These are phyloP conservation scores for Austropuccinia psidii DNA, from an alignment of 1,284 basidiomycete genomes.

Conservation along the genomic window DNA sequence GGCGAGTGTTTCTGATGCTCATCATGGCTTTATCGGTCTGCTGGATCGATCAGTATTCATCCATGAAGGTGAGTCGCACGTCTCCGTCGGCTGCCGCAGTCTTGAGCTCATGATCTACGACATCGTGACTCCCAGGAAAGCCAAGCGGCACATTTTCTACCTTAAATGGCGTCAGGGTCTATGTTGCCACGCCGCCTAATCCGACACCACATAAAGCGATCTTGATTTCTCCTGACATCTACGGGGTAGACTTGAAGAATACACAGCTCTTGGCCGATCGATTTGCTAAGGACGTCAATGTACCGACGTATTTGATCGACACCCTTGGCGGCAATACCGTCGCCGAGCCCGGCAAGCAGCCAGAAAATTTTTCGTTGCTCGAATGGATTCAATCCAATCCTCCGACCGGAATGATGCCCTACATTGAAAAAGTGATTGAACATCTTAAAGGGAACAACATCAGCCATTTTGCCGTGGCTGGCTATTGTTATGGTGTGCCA, in stretches of 20 bases:
- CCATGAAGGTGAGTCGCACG: no score
- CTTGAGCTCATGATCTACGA: no score
- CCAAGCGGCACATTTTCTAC: neutral
- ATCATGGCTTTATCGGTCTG: no score
- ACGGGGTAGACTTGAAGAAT: constrained; percentile 16
- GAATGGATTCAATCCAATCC: neutral
- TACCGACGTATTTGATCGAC: constrained; percentile 24
- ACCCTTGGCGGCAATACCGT: neutral
- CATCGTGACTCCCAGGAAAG: neutral
- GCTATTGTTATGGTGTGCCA: constrained; percentile 29
- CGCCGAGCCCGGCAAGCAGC: neutral
- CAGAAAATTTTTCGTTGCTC: neutral
- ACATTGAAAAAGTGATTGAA: constrained; percentile 10
- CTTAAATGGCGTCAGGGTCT: constrained; percentile 11
- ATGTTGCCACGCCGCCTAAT: constrained; percentile 12
- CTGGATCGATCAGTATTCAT: no score
- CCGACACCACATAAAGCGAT: constrained; percentile 9
- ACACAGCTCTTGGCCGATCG: constrained; percentile 8
- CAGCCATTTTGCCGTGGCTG: neutral
- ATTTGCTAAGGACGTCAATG: neutral
- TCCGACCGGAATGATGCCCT: neutral
- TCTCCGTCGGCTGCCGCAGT: no score
- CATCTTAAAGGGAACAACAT: neutral
- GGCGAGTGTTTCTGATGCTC: no score
- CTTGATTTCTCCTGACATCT: constrained; percentile 21